These are phyloP conservation scores for Sicyos baderoa DNA, from an alignment of 306 rosid species.

Conservation along the genomic window DNA sequence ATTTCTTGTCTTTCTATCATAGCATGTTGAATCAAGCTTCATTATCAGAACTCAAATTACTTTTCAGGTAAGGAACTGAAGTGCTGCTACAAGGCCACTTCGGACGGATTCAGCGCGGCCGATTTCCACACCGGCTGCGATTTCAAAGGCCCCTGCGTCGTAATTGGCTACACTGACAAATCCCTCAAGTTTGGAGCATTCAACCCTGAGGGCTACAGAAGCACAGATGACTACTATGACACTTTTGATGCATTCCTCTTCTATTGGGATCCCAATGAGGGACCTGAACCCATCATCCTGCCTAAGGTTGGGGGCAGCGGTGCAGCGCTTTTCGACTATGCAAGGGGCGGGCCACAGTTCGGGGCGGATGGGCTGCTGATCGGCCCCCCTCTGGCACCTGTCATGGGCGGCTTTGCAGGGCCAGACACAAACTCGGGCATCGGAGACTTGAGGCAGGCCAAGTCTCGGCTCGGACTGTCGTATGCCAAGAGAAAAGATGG, in stretches of 20 bases:
- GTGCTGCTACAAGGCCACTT: conserved; percentile 76
- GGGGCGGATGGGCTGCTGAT: conserved; percentile 79
- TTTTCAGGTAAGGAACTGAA: conserved; percentile 68
- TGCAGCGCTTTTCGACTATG: conserved; percentile 49
- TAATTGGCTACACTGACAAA: conserved; percentile 71
- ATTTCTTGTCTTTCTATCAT: background rate
- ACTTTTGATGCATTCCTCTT: conserved; percentile 79
- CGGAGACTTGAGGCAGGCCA: conserved; percentile 73
- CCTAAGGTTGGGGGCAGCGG: conserved; percentile 51
- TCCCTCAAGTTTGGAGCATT: conserved; percentile 90
- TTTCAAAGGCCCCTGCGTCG: conserved; percentile 86
- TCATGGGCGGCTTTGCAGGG: conserved; percentile 49
- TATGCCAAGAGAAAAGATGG: conserved; percentile 83
- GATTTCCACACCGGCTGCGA: conserved; percentile 67
- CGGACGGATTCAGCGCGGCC: conserved; percentile 73
- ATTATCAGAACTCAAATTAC: background rate
- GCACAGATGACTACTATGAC: conserved; percentile 88
- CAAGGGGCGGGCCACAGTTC: conserved; percentile 71
- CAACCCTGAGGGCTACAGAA: conserved; percentile 85
- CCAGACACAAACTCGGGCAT: conserved; percentile 49
- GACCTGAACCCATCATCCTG: conserved; percentile 30
- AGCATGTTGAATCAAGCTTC: background rate
- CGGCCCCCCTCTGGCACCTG: conserved; percentile 44
- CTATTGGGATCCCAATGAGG: conserved; percentile 37
- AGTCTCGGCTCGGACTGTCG: conserved; percentile 76